Base-by-base conservation (phyloP, 2,329 filamentous ascomycete species). In the Scedosporium dehoogii region DNA sequence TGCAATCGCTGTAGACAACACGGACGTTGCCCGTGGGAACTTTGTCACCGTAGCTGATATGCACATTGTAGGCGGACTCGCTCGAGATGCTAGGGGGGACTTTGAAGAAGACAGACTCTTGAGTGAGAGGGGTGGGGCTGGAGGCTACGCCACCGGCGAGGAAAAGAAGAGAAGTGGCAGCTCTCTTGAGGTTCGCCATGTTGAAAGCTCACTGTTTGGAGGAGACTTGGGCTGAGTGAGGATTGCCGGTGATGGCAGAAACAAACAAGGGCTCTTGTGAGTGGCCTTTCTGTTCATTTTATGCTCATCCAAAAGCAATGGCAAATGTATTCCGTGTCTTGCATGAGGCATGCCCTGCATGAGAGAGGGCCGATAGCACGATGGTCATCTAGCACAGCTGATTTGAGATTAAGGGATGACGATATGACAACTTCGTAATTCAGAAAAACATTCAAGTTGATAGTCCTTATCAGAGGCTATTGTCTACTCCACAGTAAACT, bases 1-100 rank as follows among this genome's bases (percentile, higher is more conserved):
- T 44, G 51, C 66, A 69, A 7, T 66, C 58, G 18, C 68, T 66
- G 55, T 70, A 68, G 10, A 66, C 65, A 55, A 68, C 64, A 9
- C 55, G 63, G 29, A 67, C 60, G 14, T 62, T 59, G 14, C 66
- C 68, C 3, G 62, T 41, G 4, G 63, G 57, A 46, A 66, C 60
- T 41, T 55, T 57, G 25, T 65, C 61, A 4, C 63, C 57, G 29
- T 64, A 63, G 48, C 62, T 64, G 42, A 69, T 61, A 59, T 70
- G 67, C n/a, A 70, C 59, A 33, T 68, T 68, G 51, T 64, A 60
- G 42, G 57, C 63, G 12, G 60, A 64, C 9, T 55, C 56, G 10
- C 58, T 58, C 6, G 63, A 62, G 44, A 64, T 21, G 16, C 18
- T 38, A 6, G 14, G n/a, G 6, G 60, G 60, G n/a, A 59, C 59